These are phyloP conservation scores for Pseudodiploospora longispora DNA, from an alignment of 2,329 filamentous ascomycete species.

Conservation along the genomic window DNA sequence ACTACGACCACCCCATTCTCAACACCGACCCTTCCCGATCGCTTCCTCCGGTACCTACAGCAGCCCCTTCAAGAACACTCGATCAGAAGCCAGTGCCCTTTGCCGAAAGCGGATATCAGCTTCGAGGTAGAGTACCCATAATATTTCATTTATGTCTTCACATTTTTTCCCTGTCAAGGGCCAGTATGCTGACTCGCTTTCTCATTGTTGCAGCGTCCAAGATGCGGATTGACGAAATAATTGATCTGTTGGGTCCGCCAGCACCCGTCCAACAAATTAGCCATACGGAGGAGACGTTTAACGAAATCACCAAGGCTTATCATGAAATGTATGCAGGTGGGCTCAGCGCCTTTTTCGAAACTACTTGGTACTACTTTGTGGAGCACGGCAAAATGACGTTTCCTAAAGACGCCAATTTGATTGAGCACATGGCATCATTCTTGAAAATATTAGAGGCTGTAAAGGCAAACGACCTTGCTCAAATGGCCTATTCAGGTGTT, in stretches of 20 bases:
- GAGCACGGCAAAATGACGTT: slow-evolving; percentile 39
- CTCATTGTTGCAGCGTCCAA: slow-evolving; percentile 27
- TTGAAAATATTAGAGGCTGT: slow-evolving; percentile 46
- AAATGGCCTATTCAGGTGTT: slow-evolving; percentile 45
- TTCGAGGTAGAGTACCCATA: slow-evolving; percentile 41
- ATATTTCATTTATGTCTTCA: slow-evolving; percentile 23
- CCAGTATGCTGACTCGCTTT: too few relatives aligned
- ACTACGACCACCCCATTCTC: slow-evolving; percentile 45
- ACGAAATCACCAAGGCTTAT: slow-evolving; percentile 65
- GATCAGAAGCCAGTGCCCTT: slow-evolving; percentile 19
- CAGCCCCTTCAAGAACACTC: slow-evolving; percentile 16
- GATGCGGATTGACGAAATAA: slow-evolving; percentile 67
- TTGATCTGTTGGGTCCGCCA: slow-evolving; percentile 51
- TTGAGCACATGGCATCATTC: slow-evolving; percentile 60
- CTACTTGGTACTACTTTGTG: slow-evolving; percentile 64
- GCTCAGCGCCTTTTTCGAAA: slow-evolving; percentile 71
- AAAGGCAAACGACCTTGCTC: slow-evolving; percentile 39
- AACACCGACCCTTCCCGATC: slow-evolving; percentile 59
- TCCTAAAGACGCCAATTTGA: slow-evolving; percentile 45
- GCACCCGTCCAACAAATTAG: slow-evolving; percentile 48
- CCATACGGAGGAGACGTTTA: slow-evolving; percentile 43
- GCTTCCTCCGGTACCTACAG: slow-evolving; percentile 15
- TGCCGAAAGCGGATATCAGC: slow-evolving; percentile 27
- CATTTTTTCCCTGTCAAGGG: slow-evolving; percentile 6
- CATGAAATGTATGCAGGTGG: slow-evolving; percentile 67